phyloP scores from a whole-genome alignment of 1,284 basidiomycete species.

The Mycosarcoma mackinlayi region DNA sequence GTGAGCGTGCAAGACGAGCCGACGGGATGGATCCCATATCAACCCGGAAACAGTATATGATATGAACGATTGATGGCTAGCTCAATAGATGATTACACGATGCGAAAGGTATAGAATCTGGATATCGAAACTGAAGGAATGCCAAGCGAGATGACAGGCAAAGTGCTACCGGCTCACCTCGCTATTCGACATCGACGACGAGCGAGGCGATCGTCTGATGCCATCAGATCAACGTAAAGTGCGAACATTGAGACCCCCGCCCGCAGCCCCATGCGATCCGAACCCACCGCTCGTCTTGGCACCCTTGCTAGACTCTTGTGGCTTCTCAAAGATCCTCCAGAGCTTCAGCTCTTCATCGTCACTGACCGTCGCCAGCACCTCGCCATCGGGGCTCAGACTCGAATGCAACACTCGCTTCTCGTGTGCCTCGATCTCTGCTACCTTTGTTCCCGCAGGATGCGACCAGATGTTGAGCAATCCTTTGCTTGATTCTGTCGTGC shows the following conservation, averaged over 20 bases:
- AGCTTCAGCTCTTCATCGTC: conserved; percentile 67
- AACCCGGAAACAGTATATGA: no score
- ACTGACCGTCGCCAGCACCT: conserved; percentile 64
- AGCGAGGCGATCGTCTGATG: background rate
- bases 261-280: conserved; percentile 22
- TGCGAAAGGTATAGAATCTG: no score
- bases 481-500: conserved; percentile 53
- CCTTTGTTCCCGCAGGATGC: conserved; percentile 60
- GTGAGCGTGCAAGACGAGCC: no score
- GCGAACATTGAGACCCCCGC: conserved; percentile 28
- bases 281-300: conserved; percentile 22
- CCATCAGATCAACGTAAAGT: conserved; percentile 28
- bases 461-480: conserved; percentile 64
- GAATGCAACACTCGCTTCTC: conserved; percentile 61
- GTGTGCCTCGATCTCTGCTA: conserved; percentile 65
- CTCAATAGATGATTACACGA: no score
- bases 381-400: conserved; percentile 63
- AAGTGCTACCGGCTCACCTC: no score
- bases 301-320: conserved; percentile 44
- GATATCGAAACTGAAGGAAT: background rate
- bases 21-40: no score
- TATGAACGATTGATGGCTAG: no score
- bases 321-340: conserved; percentile 67
- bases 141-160: background rate
- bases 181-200: no score